A percentile compares a stretch with the other conserved stretches of the same genome.
Evolutionary conservation across 352 stramenopile genomes (phyloP).

Genomic region (Globisporangium carolinianum): DNA sequence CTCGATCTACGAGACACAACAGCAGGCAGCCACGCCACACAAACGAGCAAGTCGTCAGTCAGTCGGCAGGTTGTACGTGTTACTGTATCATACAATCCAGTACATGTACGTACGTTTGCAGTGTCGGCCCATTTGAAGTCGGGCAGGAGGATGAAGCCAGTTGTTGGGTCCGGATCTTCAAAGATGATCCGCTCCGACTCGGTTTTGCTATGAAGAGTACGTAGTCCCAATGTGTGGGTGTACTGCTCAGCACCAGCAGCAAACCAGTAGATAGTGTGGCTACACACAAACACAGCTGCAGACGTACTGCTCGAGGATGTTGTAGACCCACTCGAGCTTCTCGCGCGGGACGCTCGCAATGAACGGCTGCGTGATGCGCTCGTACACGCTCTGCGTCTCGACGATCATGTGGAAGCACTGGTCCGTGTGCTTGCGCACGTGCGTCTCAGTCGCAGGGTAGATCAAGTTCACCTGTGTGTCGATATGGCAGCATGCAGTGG

Average conservation of each 20-base stretch:
- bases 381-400: slow-evolving; percentile 78
- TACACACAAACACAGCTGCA: background rate
- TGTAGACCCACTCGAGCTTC: slow-evolving; percentile 86
- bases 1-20: slow-evolving; percentile 36
- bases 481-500: too few species aligned
- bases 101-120: slow-evolving; percentile 39
- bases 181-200: slow-evolving; percentile 78
- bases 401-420: slow-evolving; percentile 78
- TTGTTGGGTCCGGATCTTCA: slow-evolving; percentile 52
- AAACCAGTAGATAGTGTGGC: slow-evolving; percentile 3
- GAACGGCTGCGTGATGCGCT: slow-evolving; percentile 60
- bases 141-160: slow-evolving; percentile 73
- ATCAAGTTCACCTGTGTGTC: slow-evolving; percentile 66
- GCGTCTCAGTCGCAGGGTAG: slow-evolving; percentile 66
- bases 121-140: slow-evolving; percentile 83
- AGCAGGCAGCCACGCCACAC: background rate
- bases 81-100: background rate
- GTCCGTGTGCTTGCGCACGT: slow-evolving; percentile 81
- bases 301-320: slow-evolving; percentile 83
- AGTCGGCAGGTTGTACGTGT: too few species aligned
- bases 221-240: background rate
- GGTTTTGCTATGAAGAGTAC: slow-evolving; percentile 39
- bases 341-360: slow-evolving; percentile 69
- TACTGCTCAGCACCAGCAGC: background rate
- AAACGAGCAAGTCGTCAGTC: too few species aligned